Evolutionary conservation across 768 basidiomycete genomes (phyloP).

Genomic region (Tricholoma bakamatsutake): DNA sequence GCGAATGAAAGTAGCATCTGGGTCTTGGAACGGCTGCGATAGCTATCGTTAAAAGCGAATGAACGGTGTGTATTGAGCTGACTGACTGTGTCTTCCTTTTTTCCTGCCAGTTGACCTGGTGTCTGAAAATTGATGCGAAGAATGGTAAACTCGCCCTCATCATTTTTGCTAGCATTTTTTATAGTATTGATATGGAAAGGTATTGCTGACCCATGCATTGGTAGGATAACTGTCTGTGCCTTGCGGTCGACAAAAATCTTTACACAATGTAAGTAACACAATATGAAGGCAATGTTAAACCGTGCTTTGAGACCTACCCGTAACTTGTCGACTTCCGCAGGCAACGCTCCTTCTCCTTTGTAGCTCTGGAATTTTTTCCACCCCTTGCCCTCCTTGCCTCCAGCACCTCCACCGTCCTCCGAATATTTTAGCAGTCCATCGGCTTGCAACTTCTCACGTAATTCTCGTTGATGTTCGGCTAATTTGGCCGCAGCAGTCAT

Average conservation of each 20-base stretch:
- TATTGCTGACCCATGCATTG: slow-evolving; percentile 92
- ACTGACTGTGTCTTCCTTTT: slow-evolving; percentile 93
- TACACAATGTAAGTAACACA: background rate
- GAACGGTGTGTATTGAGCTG: background rate
- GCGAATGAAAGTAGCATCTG: slow-evolving; percentile 92
- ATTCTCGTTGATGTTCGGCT: slow-evolving; percentile 80
- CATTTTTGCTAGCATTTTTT: slow-evolving; percentile 96
- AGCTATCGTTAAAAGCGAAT: background rate
- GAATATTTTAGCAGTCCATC: slow-evolving; percentile 82
- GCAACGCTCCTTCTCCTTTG: slow-evolving; percentile 88
- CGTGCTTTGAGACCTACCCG: slow-evolving; percentile 46
- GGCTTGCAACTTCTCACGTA: slow-evolving; percentile 70
- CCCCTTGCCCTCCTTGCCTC: slow-evolving; percentile 83
- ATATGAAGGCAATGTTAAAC: background rate
- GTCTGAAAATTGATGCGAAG: slow-evolving; percentile 98
- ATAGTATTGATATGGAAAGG: slow-evolving; percentile 99
- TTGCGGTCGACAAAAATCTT: slow-evolving; percentile 92
- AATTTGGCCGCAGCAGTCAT: slow-evolving; percentile 73
- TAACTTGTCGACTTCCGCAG: slow-evolving; percentile 73
- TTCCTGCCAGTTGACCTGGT: slow-evolving; percentile 93
- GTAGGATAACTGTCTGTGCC: slow-evolving; percentile 82
- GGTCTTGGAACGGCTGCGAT: slow-evolving; percentile 87
- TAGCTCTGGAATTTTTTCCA: slow-evolving; percentile 98
- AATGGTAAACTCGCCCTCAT: slow-evolving; percentile 92
- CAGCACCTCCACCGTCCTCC: slow-evolving; percentile 67